These are phyloP conservation scores for Lunasporangiospora selenospora DNA, from an alignment of 192 early-diverging fungal species.

Conservation along the genomic window DNA sequence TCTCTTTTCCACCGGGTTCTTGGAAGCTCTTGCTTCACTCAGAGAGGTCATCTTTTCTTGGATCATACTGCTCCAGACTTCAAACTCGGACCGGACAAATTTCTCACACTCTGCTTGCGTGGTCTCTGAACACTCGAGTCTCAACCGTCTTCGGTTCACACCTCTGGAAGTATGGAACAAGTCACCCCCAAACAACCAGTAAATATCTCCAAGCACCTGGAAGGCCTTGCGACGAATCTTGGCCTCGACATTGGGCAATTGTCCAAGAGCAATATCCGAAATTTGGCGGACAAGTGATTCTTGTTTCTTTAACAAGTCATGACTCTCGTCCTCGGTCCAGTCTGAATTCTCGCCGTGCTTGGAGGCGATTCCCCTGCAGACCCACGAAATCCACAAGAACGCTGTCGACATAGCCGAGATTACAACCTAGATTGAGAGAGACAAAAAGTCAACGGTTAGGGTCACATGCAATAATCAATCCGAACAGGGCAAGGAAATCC, in stretches of 20 bases:
- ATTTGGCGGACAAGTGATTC: conserved; percentile 13
- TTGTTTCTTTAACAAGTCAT: conserved; percentile 13
- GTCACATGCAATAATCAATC: no score
- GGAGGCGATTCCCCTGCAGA: conserved; percentile 16
- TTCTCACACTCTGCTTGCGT: conserved; percentile 40
- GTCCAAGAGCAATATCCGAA: conserved; percentile 8
- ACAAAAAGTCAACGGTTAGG: no score
- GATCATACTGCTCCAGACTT: conserved; percentile 29
- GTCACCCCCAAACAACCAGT: conserved; percentile 58
- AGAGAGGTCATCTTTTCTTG: conserved; percentile 11
- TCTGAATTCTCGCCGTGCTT: conserved; percentile 32
- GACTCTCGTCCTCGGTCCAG: conserved; percentile 29
- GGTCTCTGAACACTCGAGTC: conserved; percentile 36
- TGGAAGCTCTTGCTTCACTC: conserved; percentile 16
- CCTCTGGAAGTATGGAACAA: conserved; percentile 43
- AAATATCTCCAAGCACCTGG: conserved; percentile 51
- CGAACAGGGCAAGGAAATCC: no score
- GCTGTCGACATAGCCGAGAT: conserved; percentile 37
- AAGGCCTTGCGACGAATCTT: conserved; percentile 47
- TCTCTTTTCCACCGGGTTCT: background rate
- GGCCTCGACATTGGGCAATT: conserved; percentile 6
- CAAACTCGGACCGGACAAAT: conserved; percentile 49
- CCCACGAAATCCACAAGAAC: conserved; percentile 47
- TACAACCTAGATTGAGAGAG: conserved; percentile 12
- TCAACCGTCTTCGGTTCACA: conserved; percentile 21